A percentile compares a stretch with the other conserved stretches of the same genome.
phyloP scores from a whole-genome alignment of 306 rosid species.

The Quercus engelmannii region DNA sequence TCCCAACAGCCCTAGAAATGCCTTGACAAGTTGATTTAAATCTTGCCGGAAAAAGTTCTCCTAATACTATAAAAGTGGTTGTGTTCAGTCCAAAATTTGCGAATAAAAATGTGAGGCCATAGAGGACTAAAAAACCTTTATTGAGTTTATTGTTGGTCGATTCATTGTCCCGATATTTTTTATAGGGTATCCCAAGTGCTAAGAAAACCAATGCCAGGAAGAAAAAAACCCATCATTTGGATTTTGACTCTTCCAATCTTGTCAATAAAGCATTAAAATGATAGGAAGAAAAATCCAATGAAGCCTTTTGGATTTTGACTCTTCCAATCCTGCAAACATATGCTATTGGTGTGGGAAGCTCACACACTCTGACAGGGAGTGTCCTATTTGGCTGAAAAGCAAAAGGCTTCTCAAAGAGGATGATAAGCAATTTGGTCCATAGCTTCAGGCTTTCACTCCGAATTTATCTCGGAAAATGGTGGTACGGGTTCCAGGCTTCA shows the following conservation, averaged over 20 bases:
- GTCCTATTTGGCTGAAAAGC: too few relatives aligned
- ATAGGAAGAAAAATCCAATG: too few relatives aligned
- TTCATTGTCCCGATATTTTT: slow-evolving; percentile 15
- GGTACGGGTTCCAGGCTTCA: too few relatives aligned
- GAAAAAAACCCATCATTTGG: slow-evolving; percentile 57
- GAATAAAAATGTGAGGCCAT: slow-evolving; percentile 70
- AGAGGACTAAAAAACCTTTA: slow-evolving; percentile 40
- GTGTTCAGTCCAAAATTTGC: slow-evolving; percentile 82
- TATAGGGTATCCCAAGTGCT: slow-evolving; percentile 54
- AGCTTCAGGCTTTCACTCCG: too few relatives aligned
- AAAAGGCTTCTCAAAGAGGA: too few relatives aligned
- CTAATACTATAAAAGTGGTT: slow-evolving; percentile 68
- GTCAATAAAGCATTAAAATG: slow-evolving; percentile 40
- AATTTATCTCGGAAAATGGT: too few relatives aligned
- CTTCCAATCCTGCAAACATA: too few relatives aligned
- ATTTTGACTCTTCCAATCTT: slow-evolving; percentile 61
- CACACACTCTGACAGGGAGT: too few relatives aligned
- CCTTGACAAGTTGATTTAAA: slow-evolving; percentile 77
- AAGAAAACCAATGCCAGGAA: slow-evolving; percentile 50
- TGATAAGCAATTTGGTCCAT: too few relatives aligned
- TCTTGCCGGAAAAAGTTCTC: slow-evolving; percentile 73
- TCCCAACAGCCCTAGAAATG: slow-evolving; percentile 63
- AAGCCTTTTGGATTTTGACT: too few relatives aligned
- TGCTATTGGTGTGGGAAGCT: too few relatives aligned
- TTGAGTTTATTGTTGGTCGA: background rate